Evolutionary conservation across 2,329 filamentous ascomycete species (phyloP).

Genomic region (Sclerotinia trifoliorum): DNA sequence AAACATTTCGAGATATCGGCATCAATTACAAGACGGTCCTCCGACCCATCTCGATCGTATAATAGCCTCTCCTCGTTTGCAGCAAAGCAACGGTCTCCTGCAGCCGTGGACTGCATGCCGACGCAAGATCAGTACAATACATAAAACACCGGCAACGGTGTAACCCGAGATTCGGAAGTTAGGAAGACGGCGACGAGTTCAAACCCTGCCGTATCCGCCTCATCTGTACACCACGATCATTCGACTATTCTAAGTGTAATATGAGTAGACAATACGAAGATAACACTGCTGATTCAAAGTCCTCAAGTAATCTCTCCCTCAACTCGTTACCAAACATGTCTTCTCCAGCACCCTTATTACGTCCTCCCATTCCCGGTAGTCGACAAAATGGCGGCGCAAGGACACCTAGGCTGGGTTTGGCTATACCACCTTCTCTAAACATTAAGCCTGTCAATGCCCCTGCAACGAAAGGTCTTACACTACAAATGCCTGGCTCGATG

Average conservation of each 20-base stretch:
- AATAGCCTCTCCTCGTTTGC: conserved; percentile 18
- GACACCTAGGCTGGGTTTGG: conserved; percentile 64
- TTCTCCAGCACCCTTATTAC: conserved; percentile 40
- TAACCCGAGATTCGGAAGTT: conserved; percentile 26
- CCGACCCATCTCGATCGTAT: conserved; percentile 19
- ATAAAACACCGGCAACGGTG: conserved; percentile 31
- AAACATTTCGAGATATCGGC: conserved; percentile 8
- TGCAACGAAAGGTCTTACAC: conserved; percentile 29
- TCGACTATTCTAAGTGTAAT: conserved; percentile 4
- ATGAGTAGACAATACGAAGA: conserved; percentile 20
- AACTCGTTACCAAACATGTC: conserved; percentile 38
- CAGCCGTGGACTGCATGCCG: conserved; percentile 30
- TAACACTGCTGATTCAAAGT: conserved; percentile 31
- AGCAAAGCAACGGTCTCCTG: conserved; percentile 29
- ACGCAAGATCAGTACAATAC: conserved; percentile 34
- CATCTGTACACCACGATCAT: conserved; percentile 28
- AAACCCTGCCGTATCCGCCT: conserved; percentile 23
- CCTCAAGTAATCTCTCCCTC: conserved; percentile 27
- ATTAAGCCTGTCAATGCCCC: conserved; percentile 64
- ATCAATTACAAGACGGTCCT: conserved; percentile 8
- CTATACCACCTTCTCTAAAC: conserved; percentile 85
- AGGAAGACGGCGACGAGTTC: conserved; percentile 12
- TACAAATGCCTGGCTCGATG: conserved; percentile 39
- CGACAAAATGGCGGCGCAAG: conserved; percentile 35
- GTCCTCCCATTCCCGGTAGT: conserved; percentile 41